Percentiles rank a stretch among this genome's conserved stretches.
phyloP scores from a whole-genome alignment of 2,329 filamentous ascomycete species.

The Apiospora phragmitis region DNA sequence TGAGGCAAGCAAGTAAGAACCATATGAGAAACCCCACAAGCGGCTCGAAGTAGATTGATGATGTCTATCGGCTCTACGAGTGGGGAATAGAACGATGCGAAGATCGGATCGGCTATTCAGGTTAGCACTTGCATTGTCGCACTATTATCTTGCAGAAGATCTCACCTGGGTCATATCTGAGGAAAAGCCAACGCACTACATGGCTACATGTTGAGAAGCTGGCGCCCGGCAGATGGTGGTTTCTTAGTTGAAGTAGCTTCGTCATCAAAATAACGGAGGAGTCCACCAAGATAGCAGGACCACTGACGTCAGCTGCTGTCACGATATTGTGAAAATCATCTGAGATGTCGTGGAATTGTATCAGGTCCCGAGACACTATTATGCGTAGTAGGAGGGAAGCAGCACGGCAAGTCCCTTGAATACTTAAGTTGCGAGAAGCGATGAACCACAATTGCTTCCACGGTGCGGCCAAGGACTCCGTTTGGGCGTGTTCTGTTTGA shows the following conservation, averaged over 20 bases:
- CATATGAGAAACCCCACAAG: slow-evolving; percentile 55
- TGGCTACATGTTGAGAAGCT: slow-evolving; percentile 68
- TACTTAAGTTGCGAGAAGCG: slow-evolving; percentile 68
- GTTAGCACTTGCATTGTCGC: slow-evolving; percentile 18
- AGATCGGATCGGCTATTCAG: slow-evolving; percentile 61
- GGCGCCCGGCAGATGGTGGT: slow-evolving; percentile 67
- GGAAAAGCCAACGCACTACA: slow-evolving; percentile 78
- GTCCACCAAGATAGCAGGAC: slow-evolving; percentile 78
- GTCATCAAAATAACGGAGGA: slow-evolving; percentile 74
- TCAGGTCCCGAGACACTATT: slow-evolving; percentile 65
- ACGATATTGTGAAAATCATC: slow-evolving; percentile 73
- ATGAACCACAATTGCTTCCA: slow-evolving; percentile 81
- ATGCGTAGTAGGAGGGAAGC: slow-evolving; percentile 73
- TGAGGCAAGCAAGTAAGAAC: slow-evolving; percentile 31
- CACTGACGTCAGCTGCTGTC: slow-evolving; percentile 76
- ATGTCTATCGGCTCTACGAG: slow-evolving; percentile 68
- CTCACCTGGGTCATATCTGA: slow-evolving; percentile 80
- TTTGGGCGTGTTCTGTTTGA: slow-evolving; percentile 38
- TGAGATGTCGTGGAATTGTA: slow-evolving; percentile 66
- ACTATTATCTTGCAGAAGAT: slow-evolving; percentile 12
- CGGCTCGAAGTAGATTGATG: slow-evolving; percentile 67
- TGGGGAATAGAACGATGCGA: slow-evolving; percentile 63
- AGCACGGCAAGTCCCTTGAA: slow-evolving; percentile 70
- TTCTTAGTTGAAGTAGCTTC: slow-evolving; percentile 65
- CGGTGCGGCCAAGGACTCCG: slow-evolving; percentile 40